Base-by-base conservation (phyloP, 2,329 filamentous ascomycete genomes). In the Pseudogymnoascus sp. region DNA sequence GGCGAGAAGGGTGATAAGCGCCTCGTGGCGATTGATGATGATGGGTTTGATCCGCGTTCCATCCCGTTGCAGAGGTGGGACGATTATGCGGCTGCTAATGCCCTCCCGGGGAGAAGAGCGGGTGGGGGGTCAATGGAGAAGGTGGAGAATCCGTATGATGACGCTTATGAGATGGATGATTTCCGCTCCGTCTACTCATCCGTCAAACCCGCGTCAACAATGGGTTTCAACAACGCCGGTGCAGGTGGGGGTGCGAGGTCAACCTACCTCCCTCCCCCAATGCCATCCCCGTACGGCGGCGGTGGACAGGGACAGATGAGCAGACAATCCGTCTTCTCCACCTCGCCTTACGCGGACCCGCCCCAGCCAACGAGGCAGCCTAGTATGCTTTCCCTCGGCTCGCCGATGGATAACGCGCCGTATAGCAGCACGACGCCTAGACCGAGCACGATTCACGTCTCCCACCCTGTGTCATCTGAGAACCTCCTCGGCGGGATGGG, bases 41-140 rank as follows among this genome's bases (percentile, higher is more conserved):
- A 94, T 72, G 85, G 82, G 8, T 99, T 96, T 71, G 91, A 99
- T 70, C 93, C 94, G 29, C 87, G 90, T 67, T 92, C 89, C 66
- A 94, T 99, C 72, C 94, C 94, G 33, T 84, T 97, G 10, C 93
- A 97, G 75, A 86, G 91, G 66, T 99, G 94, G 94, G 94, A 99
- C 73, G 94, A 97, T 74, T 99, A 99, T 69, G 94, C 94, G 5
- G 73, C 86, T 37, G 74, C 82, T 64, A 97, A 97, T 78, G 90
- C 89, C 69, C 86, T 99, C 6, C 94, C 94, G 35, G 94, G 94
- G 15, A 90, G 93, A 64, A 91, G 94, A 64, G 92, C 92, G 61
- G 82, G 84, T 31, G 79, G 80, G 60, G 18, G 0, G 9, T 6
- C n/a, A n/a, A 76, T 79, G 37, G 88, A 89, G 74, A 90, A 91